A percentile compares a stretch with the other conserved stretches of the same genome.
phyloP scores from a whole-genome alignment of 768 basidiomycete species.

The Termitomyces sp. region DNA sequence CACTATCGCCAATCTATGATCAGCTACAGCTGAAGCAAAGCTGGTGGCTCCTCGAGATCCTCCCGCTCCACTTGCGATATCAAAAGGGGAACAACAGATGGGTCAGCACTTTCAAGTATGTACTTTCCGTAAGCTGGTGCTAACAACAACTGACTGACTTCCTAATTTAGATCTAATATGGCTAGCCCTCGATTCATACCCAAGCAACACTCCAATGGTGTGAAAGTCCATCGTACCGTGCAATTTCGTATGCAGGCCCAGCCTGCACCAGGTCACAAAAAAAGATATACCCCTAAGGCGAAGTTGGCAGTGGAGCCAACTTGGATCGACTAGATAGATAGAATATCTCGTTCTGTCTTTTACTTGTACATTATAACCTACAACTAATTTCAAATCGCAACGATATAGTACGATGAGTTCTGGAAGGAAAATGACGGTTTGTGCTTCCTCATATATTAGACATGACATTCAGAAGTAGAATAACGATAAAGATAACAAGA shows the following conservation, averaged over 20 bases:
- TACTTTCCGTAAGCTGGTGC: background rate
- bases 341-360: background rate
- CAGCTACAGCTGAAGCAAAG: conserved; percentile 31
- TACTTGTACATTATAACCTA: background rate
- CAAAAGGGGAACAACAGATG: conserved; percentile 27
- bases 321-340: conserved; percentile 24
- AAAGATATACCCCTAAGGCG: conserved; percentile 24
- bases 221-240: conserved; percentile 45
- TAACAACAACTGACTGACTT: background rate
- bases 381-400: background rate
- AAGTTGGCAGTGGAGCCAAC: conserved; percentile 24
- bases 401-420: background rate
- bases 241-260: conserved; percentile 49
- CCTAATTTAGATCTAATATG: conserved; percentile 21
- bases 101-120: conserved; percentile 18
- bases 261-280: conserved; percentile 17
- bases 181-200: conserved; percentile 34
- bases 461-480: background rate
- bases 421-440: background rate
- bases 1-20: conserved; percentile 44
- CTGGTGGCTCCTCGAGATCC: conserved; percentile 62
- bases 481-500: background rate
- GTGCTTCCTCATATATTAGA: background rate
- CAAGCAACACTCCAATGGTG: conserved; percentile 27
- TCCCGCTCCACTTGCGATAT: conserved; percentile 30